These are phyloP conservation scores for Evernia prunastri DNA, from an alignment of 495 filamentous ascomycete species.

Conservation along the genomic window DNA sequence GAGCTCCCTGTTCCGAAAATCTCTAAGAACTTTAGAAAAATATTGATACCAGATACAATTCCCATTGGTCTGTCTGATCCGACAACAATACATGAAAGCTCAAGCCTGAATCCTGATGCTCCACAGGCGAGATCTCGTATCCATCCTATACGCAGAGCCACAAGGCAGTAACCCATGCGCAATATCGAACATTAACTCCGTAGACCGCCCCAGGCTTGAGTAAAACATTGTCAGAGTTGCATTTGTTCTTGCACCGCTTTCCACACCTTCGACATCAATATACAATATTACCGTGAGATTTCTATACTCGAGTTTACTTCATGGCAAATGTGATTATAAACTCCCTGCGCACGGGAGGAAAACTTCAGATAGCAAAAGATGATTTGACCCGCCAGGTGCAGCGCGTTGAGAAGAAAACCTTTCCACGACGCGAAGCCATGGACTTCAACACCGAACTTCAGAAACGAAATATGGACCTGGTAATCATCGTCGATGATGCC, in stretches of 20 bases:
- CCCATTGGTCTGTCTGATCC: no score
- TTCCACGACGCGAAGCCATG: constrained; percentile 52
- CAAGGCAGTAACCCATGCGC: not conserved
- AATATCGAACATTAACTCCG: not conserved
- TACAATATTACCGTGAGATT: not conserved
- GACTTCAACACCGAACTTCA: constrained; percentile 48
- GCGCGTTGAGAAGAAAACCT: constrained; percentile 51
- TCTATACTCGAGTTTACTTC: not conserved
- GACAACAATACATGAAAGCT: not conserved
- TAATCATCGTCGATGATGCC: constrained; percentile 38
- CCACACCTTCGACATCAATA: not conserved
- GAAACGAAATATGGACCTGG: constrained; percentile 50
- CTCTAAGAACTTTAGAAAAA: no score
- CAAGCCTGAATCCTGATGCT: not conserved
- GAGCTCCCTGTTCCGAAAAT: no score
- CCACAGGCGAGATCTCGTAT: not conserved
- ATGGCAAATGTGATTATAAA: constrained; percentile 17
- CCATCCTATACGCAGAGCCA: not conserved
- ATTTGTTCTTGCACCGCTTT: not conserved
- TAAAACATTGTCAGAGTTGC: not conserved
- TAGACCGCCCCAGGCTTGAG: not conserved
- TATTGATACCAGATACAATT: no score
- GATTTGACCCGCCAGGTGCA: constrained; percentile 39
- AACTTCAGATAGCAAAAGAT: constrained; percentile 15
- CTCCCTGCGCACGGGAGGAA: constrained; percentile 11